A percentile compares a stretch with the other conserved stretches of the same genome.
Conservation (phyloP, 2,329 filamentous ascomycete species). For the Emmonsiellopsis sp. region DNA sequence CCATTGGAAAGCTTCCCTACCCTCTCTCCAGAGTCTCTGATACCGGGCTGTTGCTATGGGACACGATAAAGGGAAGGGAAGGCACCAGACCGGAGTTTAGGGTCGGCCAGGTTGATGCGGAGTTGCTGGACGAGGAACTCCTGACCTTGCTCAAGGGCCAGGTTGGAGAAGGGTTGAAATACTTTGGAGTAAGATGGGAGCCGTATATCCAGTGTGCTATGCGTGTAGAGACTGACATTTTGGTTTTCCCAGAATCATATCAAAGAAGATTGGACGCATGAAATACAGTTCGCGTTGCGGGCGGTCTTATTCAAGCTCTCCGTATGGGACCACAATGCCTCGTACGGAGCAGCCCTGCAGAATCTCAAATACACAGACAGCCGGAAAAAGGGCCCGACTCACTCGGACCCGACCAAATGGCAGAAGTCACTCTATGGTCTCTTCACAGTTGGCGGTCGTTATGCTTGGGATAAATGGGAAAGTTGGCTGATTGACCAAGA, state of each 20-base stretch:
- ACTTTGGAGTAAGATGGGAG: constrained; percentile 55
- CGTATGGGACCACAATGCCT: constrained; percentile 93
- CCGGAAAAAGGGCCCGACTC: constrained; percentile 52
- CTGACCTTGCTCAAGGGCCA: constrained; percentile 77
- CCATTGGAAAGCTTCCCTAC: constrained; percentile 50
- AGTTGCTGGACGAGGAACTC: constrained; percentile 88
- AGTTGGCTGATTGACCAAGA: constrained; percentile 70
- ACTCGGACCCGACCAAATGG: constrained; percentile 63
- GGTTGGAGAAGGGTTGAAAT: constrained; percentile 78
- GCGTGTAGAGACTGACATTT: constrained; percentile 3
- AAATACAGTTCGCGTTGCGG: constrained; percentile 70
- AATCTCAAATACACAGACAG: constrained; percentile 87
- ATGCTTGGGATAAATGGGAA: constrained; percentile 89
- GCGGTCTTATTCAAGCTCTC: constrained; percentile 85
- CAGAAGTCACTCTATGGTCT: constrained; percentile 82
- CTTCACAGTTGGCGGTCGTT: constrained; percentile 76
- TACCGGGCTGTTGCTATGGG: constrained; percentile 50
- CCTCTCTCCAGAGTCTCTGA: constrained; percentile 51
- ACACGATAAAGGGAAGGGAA: constrained; percentile 61
- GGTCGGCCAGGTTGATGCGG: constrained; percentile 92
- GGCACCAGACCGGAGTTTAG: constrained; percentile 80
- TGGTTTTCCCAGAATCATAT: constrained; percentile 45
- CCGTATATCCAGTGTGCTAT: background rate
- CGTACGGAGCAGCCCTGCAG: constrained; percentile 86
- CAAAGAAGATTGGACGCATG: constrained; percentile 76